Evolutionary conservation across 2,329 filamentous ascomycete species (phyloP), one percentile per base, ranked within the genome.

Genomic region (Stylonectria norvegica): DNA sequence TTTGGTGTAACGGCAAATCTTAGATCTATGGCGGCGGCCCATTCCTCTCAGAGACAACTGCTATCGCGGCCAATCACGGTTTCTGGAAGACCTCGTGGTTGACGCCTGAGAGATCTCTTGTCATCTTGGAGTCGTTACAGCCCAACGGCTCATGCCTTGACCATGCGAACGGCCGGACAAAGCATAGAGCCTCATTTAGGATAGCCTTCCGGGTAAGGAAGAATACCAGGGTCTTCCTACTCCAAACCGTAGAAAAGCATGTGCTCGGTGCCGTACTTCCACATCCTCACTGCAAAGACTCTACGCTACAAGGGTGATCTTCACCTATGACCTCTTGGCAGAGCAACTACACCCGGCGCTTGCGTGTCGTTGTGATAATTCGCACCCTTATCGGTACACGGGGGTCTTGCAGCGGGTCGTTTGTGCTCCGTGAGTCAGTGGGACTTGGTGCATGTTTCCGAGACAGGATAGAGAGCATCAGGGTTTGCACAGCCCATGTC

Each of bases 341-440:
- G 34, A 33, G 25, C 49, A 53, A n/a, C 50, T 39, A 45, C 45
- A 41, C 40, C 31, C 39, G 36, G 37, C 36, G 35, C 53, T 53
- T 56, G 53, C 53, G 53, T 50, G 48, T 55, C 52, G 49, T 40
- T 27, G 37, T 39, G 40, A 36, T 40, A 32, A 52, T 45, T 49
- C 27, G 30, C 25, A 41, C 46, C 18, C 34, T 35, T 37, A 36
- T 42, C 40, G 39, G 34, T 35, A 40, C 19, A 36, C 42, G 34
- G 36, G 34, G 36, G 33, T 14, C 15, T 8, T 30, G 27, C 9
- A 42, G 33, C 33, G 41, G 41, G 36, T 36, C 37, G 37, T 33
- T 37, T 36, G 43, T 46, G 40, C 40, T 34, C 40, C 43, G 20
- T 25, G 29, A 22, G n/a, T 32, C 38, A 36, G 30, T 35, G 34